Evolutionary conservation across 148 eudicot genomes (phyloP).

Genomic region (Rheum nobile): DNA sequence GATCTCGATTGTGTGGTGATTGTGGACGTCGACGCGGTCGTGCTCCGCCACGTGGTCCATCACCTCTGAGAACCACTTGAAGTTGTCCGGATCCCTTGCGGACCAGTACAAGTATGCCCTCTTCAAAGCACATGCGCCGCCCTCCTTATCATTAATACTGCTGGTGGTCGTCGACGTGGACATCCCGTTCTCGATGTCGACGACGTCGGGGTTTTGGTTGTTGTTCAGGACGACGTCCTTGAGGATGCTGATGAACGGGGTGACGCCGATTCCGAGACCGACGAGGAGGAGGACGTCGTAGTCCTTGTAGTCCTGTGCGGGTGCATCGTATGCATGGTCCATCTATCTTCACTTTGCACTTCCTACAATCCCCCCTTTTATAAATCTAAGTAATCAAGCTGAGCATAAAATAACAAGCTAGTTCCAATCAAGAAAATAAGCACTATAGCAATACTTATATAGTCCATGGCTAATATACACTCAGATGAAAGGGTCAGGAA

Average conservation of each 20-base stretch:
- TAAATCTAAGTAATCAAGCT: too few relatives aligned
- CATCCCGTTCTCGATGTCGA: slow-evolving; percentile 10
- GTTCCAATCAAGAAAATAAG: too few relatives aligned
- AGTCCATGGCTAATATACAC: too few relatives aligned
- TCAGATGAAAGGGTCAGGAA: too few relatives aligned
- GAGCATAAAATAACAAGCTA: too few relatives aligned
- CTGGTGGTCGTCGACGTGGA: background rate
- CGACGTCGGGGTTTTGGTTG: slow-evolving; percentile 17
- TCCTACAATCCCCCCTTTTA: slow-evolving; percentile 10
- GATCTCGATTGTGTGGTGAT: slow-evolving; percentile 30
- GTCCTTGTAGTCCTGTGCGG: slow-evolving; percentile 51
- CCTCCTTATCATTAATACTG: background rate
- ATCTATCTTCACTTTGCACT: slow-evolving; percentile 31
- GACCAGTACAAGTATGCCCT: slow-evolving; percentile 42
- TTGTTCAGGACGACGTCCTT: slow-evolving; percentile 34
- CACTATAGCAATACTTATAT: too few relatives aligned
- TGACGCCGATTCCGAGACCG: slow-evolving; percentile 51
- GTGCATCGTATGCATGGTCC: slow-evolving; percentile 59
- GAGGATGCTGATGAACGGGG: slow-evolving; percentile 48
- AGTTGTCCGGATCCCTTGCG: slow-evolving; percentile 35
- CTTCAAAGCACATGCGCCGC: slow-evolving; percentile 16
- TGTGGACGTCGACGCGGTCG: too few relatives aligned
- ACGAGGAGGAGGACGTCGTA: slow-evolving; percentile 42
- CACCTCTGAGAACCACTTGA: slow-evolving; percentile 38
- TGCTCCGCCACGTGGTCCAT: slow-evolving; percentile 47